A percentile compares a stretch with the other conserved stretches of the same genome.
Conservation (phyloP, 331 rosid genomes). For the Stylosanthes scabra region DNA sequence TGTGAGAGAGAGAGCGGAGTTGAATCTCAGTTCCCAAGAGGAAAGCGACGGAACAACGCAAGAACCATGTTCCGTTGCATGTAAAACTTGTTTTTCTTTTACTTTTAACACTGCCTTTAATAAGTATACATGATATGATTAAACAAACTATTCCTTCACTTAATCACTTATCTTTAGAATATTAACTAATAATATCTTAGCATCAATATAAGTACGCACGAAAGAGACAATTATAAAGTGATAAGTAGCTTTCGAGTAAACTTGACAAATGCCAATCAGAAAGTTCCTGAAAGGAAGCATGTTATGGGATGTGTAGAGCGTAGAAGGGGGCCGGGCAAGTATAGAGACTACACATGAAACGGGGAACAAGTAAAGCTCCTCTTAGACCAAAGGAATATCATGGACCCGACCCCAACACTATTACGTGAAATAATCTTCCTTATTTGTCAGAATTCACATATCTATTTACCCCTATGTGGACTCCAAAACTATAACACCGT, state of each 20-base stretch:
- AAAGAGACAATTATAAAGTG: not conserved
- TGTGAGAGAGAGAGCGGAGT: not conserved
- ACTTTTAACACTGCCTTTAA: not conserved
- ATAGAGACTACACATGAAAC: not conserved
- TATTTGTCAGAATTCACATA: conserved; percentile 32
- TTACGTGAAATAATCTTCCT: conserved; percentile 27
- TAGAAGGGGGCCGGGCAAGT: not conserved
- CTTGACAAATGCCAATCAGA: no score
- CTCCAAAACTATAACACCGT: no score
- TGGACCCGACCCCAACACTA: not conserved
- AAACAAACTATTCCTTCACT: not conserved
- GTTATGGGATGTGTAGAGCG: not conserved
- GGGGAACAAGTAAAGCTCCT: conserved; percentile 2
- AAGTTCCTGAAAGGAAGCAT: not conserved
- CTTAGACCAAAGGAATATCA: not conserved
- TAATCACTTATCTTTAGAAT: not conserved
- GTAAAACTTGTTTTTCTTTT: no score
- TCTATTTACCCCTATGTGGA: not conserved
- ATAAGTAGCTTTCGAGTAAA: no score
- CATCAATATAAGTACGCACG: not conserved
- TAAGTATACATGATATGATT: no score
- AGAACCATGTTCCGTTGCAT: conserved; percentile 5
- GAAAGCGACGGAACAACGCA: conserved; percentile 19
- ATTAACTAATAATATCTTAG: not conserved
- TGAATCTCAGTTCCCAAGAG: conserved; percentile 1